Evolutionary conservation across 1,139 yeast genomes (phyloP), one percentile per base, ranked within the genome.

Genomic region (Hyphopichia khmerensis): DNA sequence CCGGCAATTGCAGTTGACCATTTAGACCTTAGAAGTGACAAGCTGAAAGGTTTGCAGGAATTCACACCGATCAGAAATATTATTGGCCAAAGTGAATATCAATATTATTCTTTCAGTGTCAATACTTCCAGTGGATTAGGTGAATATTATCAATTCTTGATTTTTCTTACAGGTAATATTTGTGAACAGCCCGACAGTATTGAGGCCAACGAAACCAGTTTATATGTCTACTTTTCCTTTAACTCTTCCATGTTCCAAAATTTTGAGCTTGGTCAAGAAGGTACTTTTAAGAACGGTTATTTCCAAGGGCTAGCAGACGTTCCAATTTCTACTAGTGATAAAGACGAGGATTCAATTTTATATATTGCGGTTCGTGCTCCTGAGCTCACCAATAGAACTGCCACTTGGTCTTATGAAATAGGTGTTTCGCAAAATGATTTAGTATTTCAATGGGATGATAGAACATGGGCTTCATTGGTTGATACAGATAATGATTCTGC

Each of bases 401-500:
- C 72, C 14, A 42, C 51, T 3, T 83, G 89, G 86, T 52, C 66
- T 6, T 87, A 85, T 53, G 80, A 83, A 57, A 63, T 90, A 30
- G 93, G 90, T 2, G 77, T 82, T 2, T 86, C 93, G 1, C 85
- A 82, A 48, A 69, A 70, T 40, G 82, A 79, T 49, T 72, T 86
- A 47, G 79, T 81, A 1, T 87, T 80, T 59, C 86, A 83, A 50
- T 87, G 88, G 83, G 90, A 83, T 56, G 71, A 72, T 38, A 65
- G 79, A 16, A 65, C 82, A 26, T 75, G 82, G 72, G 77, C 87
- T 1, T 64, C 69, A 32, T 67, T 87, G 14, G 79, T 88, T 3
- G 96, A 89, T 57, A 68, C 90, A 0, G 97, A 90, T 62, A 79
- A 78, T 53, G 72, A 74, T 17, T 78, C 88, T 40, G 95, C 88